Percentiles rank a stretch among this genome's conserved stretches.
Conservation (phyloP, 1,284 basidiomycete species). For the Farysia itapuensis region DNA sequence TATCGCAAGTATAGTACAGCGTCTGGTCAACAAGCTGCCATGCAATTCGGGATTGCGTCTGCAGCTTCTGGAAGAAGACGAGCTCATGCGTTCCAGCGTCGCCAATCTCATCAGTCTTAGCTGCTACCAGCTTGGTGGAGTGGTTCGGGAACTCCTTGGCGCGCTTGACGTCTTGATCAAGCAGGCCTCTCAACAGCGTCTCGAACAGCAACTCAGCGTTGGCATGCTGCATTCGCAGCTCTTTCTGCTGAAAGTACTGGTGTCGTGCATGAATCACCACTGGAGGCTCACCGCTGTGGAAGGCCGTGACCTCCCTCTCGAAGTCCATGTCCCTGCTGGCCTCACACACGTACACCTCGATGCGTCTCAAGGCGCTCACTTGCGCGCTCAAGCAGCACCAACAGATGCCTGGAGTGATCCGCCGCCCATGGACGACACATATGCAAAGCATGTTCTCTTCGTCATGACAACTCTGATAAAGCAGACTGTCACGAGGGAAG, state of each 20-base stretch:
- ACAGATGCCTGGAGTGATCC: conserved; percentile 67
- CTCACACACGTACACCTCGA: too few relatives aligned
- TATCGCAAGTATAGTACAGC: conserved; percentile 49
- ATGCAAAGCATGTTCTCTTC: conserved; percentile 80
- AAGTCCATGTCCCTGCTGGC: not conserved
- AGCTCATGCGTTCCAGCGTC: conserved; percentile 45
- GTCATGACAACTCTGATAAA: conserved; percentile 72
- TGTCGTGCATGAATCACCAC: conserved; percentile 73
- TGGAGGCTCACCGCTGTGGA: conserved; percentile 64
- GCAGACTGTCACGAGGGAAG: conserved; percentile 62
- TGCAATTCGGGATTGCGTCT: conserved; percentile 47
- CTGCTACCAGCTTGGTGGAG: conserved; percentile 36
- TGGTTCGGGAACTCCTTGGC: conserved; percentile 46
- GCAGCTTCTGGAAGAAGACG: conserved; percentile 44
- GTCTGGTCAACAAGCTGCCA: conserved; percentile 50
- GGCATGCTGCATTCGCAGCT: conserved; percentile 80
- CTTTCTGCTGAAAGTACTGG: conserved; percentile 81
- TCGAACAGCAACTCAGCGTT: conserved; percentile 53
- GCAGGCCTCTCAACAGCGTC: conserved; percentile 30
- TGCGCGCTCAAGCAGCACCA: conserved; percentile 3
- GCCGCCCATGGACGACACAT: conserved; percentile 76
- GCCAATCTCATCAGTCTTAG: conserved; percentile 50
- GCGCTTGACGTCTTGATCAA: conserved; percentile 47
- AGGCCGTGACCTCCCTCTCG: not conserved
- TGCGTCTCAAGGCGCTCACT: not conserved